A percentile compares a stretch with the other conserved stretches of the same genome.
These are phyloP conservation scores for Acanthamoeba culbertsoni DNA, from an alignment of 208 protist genomes.

Conservation along the genomic window DNA sequence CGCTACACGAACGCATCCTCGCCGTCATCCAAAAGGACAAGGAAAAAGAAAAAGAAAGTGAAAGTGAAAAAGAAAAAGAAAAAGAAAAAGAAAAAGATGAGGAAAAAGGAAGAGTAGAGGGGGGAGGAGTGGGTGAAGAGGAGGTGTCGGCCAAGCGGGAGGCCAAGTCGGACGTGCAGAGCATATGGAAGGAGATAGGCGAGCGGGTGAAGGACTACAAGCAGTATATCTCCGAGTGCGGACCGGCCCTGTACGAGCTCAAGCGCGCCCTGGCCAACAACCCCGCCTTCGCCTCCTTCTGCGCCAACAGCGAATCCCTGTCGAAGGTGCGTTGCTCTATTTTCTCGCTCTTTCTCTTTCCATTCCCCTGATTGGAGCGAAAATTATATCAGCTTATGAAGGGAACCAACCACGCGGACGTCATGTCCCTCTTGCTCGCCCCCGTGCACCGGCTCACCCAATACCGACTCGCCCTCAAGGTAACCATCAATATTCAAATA, in stretches of 20 bases:
- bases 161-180: background rate
- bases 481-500: too few species aligned
- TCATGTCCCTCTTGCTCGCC: background rate
- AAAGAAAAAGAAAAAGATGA: background rate
- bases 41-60: background rate
- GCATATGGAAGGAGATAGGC: background rate
- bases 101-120: background rate
- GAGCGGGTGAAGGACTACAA: conserved; percentile 19
- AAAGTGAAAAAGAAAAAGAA: background rate
- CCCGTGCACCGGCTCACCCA: background rate
- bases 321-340: background rate
- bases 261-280: background rate
- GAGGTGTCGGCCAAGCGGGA: background rate
- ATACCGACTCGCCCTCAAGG: conserved; percentile 1
- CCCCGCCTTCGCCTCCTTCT: background rate
- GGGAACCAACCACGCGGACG: background rate
- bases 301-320: background rate
- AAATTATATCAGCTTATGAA: conserved; percentile 13
- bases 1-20: background rate
- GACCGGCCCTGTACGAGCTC: background rate
- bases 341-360: background rate
- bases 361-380: background rate
- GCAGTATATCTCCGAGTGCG: background rate
- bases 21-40: background rate
- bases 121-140: background rate